Conservation (phyloP, 106 monocot genomes). For the Cymbidium sinense region DNA sequence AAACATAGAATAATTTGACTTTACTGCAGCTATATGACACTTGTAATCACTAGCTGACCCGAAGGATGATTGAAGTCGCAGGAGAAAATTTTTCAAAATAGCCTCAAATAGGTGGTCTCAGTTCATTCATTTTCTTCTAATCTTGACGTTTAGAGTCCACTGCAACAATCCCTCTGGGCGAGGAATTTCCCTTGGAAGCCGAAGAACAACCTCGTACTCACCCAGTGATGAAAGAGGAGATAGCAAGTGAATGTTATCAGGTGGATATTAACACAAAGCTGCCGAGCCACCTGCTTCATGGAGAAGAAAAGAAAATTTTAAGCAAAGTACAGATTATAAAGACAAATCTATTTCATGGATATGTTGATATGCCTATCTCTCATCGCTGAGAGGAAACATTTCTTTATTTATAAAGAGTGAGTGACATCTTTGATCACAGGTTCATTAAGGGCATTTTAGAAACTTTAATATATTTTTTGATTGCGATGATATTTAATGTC, state of each 20-base stretch:
- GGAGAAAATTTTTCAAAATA: not conserved
- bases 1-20: not conserved
- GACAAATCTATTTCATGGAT: not conserved
- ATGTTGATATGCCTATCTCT: not conserved
- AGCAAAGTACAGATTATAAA: not conserved
- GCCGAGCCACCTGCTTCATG: conserved; percentile 60
- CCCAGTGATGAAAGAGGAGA: conserved; percentile 53
- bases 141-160: conserved; percentile 71
- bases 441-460: too few species aligned
- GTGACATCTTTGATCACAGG: too few species aligned
- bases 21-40: not conserved
- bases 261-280: conserved; percentile 67
- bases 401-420: too few species aligned
- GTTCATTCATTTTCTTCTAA: conserved; percentile 51
- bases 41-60: too few species aligned
- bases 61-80: not conserved
- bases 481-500: too few species aligned
- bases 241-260: conserved; percentile 78
- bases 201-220: conserved; percentile 74
- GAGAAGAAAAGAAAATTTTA: not conserved
- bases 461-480: too few species aligned
- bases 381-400: too few species aligned
- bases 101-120: not conserved
- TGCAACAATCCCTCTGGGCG: conserved; percentile 63
- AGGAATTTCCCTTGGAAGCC: conserved; percentile 67